These are phyloP conservation scores for Cryptococcus jaspeensis DNA, from an alignment of 1,284 basidiomycete genomes.

Conservation along the genomic window DNA sequence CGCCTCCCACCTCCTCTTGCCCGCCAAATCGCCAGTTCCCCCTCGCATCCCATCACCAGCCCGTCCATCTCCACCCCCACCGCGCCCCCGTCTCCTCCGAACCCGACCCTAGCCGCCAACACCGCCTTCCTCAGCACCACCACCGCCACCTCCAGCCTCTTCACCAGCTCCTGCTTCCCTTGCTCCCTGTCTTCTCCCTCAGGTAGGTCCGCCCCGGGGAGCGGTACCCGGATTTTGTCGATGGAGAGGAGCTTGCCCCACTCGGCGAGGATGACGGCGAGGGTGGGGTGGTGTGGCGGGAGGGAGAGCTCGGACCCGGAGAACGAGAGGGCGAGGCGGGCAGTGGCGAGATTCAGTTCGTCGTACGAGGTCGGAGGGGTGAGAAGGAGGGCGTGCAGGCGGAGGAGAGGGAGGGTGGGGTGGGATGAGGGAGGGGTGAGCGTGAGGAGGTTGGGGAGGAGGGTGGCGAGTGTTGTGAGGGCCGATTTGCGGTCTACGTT, in stretches of 20 bases:
- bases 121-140: constrained; percentile 64
- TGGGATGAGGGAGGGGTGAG: constrained; percentile 63
- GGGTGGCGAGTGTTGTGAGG: constrained; percentile 43
- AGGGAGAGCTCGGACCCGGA: constrained; percentile 59
- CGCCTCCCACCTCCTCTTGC: neutral
- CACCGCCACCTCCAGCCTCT: constrained; percentile 63
- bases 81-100: constrained; percentile 45
- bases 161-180: constrained; percentile 55
- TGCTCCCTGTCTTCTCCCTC: constrained; percentile 5
- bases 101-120: constrained; percentile 36
- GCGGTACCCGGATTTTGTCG: neutral
- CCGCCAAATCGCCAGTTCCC: constrained; percentile 19
- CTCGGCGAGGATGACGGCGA: constrained; percentile 73
- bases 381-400: constrained; percentile 57
- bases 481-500: constrained; percentile 56
- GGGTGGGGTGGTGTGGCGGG: constrained; percentile 69
- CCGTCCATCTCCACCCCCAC: constrained; percentile 39
- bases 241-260: constrained; percentile 68
- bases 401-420: constrained; percentile 71
- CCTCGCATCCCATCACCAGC: constrained; percentile 32
- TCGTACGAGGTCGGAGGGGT: constrained; percentile 23
- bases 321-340: constrained; percentile 60
- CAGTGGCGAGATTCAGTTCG: constrained; percentile 51
- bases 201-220: neutral
- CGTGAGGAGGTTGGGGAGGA: constrained; percentile 66